These are phyloP conservation scores for Santalum album DNA, from an alignment of 164 flowering plant species.

Conservation along the genomic window DNA sequence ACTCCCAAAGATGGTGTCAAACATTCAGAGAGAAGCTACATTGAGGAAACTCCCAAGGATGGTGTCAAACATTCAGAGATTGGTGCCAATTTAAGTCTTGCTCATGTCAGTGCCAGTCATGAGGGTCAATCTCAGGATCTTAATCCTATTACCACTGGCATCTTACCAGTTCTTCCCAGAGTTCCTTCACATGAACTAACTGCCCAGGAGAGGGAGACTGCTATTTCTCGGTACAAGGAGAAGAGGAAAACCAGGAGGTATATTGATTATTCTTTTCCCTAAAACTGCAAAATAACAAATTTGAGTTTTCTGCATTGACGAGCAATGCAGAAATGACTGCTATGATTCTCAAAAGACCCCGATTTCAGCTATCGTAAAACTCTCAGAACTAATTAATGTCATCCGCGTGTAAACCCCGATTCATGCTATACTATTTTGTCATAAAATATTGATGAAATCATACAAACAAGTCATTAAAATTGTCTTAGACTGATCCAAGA, in stretches of 20 bases:
- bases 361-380: no score
- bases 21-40: constrained; percentile 18
- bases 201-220: constrained; percentile 58
- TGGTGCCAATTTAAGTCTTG: constrained; percentile 8
- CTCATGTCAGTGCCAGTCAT: constrained; percentile 9
- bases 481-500: no score
- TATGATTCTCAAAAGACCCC: no score
- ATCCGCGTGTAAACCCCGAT: no score
- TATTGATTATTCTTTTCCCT: background rate
- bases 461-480: no score
- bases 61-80: constrained; percentile 25
- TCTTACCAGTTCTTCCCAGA: constrained; percentile 16
- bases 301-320: no score
- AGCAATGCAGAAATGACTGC: no score
- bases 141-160: background rate
- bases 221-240: constrained; percentile 73
- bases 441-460: no score
- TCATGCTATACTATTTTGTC: no score
- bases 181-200: constrained; percentile 26
- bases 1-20: constrained; percentile 22
- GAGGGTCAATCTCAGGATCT: constrained; percentile 18
- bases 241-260: constrained; percentile 80
- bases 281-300: no score
- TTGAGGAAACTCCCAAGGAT: constrained; percentile 22
- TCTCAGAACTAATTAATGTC: no score